Evolutionary conservation across 1,139 yeast species (phyloP).

Genomic region (Yamadazyma dushanensis): DNA sequence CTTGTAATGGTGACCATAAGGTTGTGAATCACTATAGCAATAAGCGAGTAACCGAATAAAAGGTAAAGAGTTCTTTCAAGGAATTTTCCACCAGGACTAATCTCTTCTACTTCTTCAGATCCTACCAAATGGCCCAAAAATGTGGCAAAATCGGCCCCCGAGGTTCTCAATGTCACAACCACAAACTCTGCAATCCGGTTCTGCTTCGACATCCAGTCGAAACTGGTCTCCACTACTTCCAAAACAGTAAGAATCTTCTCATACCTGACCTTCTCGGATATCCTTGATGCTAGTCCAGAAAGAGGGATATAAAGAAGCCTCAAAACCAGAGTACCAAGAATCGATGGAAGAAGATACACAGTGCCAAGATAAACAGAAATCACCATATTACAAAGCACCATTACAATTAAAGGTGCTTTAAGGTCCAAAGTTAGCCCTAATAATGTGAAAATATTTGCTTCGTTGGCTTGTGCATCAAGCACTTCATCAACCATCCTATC

Average conservation of each 20-base stretch:
- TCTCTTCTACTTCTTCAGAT: constrained; percentile 10
- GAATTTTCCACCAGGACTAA: constrained; percentile 14
- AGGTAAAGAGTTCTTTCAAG: constrained; percentile 37
- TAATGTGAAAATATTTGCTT: constrained; percentile 31
- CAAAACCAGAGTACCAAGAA: constrained; percentile 36
- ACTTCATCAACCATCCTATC: constrained; percentile 15
- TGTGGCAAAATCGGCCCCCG: not conserved
- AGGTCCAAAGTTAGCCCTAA: constrained; percentile 38
- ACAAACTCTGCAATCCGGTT: not conserved
- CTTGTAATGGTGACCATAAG: constrained; percentile 37
- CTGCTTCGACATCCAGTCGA: not conserved
- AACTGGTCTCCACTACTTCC: not conserved
- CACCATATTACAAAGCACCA: constrained; percentile 41
- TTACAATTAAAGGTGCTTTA: constrained; percentile 36
- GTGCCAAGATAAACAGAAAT: constrained; percentile 44
- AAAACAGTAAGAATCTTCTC: too few species aligned
- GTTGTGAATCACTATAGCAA: constrained; percentile 27
- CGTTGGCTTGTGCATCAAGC: constrained; percentile 13
- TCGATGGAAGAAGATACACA: constrained; percentile 56
- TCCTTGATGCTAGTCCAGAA: too few species aligned
- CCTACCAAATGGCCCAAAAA: constrained; percentile 9
- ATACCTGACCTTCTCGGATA: too few species aligned
- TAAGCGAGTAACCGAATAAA: constrained; percentile 37
- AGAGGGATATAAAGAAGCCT: not conserved
- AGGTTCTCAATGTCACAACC: not conserved